Conservation (phyloP, 495 filamentous ascomycete species). For the Aspergillus kassunensis region DNA sequence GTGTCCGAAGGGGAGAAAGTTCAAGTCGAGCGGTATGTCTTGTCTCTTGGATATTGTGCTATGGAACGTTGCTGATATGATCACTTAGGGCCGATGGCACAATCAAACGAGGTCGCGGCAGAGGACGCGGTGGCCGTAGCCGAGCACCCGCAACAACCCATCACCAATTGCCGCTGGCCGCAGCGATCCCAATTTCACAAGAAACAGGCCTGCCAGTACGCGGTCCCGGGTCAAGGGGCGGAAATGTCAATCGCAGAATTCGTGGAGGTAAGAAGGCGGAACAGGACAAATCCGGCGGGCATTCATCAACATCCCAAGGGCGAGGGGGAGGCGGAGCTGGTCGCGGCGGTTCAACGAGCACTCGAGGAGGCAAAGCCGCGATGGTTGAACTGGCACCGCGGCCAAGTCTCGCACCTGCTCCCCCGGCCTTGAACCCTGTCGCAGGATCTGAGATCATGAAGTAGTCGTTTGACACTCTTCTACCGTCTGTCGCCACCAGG, state of each 20-base stretch:
- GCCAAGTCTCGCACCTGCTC: constrained; percentile 22
- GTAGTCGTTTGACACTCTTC: constrained; percentile 4
- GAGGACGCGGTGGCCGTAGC: constrained; percentile 58
- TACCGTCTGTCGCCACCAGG: neutral
- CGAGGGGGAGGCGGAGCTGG: constrained; percentile 26
- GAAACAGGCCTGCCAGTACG: constrained; percentile 52
- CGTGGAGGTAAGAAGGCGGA: constrained; percentile 73
- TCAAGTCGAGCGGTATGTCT: constrained; percentile 65
- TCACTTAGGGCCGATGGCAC: constrained; percentile 64
- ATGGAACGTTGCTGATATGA: constrained; percentile 24
- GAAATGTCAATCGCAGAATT: constrained; percentile 70
- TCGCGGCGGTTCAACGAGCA: constrained; percentile 31
- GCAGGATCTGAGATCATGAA: constrained; percentile 31
- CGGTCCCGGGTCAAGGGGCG: constrained; percentile 73
- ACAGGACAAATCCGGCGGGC: constrained; percentile 57
- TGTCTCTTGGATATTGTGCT: neutral
- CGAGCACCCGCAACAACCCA: constrained; percentile 35
- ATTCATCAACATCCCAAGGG: constrained; percentile 23
- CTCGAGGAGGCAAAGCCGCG: constrained; percentile 28
- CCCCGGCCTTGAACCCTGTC: constrained; percentile 25
- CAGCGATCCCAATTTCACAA: constrained; percentile 41
- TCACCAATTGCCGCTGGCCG: constrained; percentile 38
- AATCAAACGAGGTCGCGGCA: constrained; percentile 71
- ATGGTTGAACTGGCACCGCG: constrained; percentile 32
- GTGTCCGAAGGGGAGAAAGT: constrained; percentile 86